Evolutionary conservation across 2,329 filamentous ascomycete species (phyloP).

Genomic region (Samsoniella hepiali): DNA sequence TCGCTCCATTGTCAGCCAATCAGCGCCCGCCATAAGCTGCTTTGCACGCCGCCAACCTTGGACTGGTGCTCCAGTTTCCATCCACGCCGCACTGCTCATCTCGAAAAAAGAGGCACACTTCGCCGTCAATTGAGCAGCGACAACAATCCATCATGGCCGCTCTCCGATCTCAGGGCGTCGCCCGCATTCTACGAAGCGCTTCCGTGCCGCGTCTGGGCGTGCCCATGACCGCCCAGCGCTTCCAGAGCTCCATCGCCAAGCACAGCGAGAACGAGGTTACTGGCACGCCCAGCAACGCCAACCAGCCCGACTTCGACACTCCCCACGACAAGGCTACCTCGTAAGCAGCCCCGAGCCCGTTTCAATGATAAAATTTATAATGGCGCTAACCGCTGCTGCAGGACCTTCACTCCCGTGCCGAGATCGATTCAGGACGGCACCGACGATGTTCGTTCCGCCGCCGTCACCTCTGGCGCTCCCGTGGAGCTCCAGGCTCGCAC

Average conservation of each 20-base stretch:
- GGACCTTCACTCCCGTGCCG: constrained; percentile 86
- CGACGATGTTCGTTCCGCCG: constrained; percentile 76
- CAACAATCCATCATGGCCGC: constrained; percentile 55
- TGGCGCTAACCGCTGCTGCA: constrained; percentile 36
- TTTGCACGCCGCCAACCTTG: background rate
- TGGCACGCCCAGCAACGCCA: constrained; percentile 40
- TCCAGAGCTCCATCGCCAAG: constrained; percentile 49
- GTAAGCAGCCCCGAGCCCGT: constrained; percentile 45
- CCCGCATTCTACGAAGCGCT: constrained; percentile 50
- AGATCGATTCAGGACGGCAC: constrained; percentile 87
- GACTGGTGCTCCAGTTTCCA: constrained; percentile 8
- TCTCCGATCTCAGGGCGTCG: constrained; percentile 55
- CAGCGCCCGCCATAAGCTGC: constrained; percentile 29
- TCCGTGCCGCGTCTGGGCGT: constrained; percentile 36
- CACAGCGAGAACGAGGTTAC: constrained; percentile 29
- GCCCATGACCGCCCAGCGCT: constrained; percentile 49
- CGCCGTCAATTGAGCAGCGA: constrained; percentile 18
- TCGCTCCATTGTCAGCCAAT: constrained; percentile 43
- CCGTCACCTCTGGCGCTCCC: constrained; percentile 86
- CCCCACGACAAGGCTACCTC: constrained; percentile 86
- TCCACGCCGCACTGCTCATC: constrained; percentile 14
- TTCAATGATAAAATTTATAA: background rate
- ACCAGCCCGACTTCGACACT: constrained; percentile 78
- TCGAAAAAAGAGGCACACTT: background rate
- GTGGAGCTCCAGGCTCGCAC: constrained; percentile 90